Evolutionary conservation across 2,329 filamentous ascomycete genomes (phyloP).

Genomic region (Metarhizium sp.): DNA sequence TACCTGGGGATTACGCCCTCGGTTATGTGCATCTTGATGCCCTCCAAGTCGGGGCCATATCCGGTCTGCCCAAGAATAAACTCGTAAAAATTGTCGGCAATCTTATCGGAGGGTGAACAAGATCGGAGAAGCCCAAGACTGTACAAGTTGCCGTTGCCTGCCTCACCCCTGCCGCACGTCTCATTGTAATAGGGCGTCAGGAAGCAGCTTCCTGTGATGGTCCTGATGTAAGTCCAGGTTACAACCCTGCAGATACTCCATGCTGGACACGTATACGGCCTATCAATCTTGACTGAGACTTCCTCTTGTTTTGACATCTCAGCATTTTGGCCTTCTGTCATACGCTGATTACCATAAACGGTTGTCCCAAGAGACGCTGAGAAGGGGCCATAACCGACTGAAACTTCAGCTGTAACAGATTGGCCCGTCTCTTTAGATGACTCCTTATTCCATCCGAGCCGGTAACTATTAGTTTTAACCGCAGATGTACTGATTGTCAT

Average conservation of each 20-base stretch:
- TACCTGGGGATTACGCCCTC: too few species aligned
- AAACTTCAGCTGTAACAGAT: neutral
- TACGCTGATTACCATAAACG: neutral
- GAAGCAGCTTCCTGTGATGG: neutral
- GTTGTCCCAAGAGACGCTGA: neutral
- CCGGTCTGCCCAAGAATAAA: too few species aligned
- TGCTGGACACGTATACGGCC: neutral
- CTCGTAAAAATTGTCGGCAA: too few species aligned
- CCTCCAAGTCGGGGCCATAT: too few species aligned
- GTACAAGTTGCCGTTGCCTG: too few species aligned
- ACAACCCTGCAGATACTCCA: neutral
- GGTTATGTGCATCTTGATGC: too few species aligned
- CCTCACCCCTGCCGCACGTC: neutral
- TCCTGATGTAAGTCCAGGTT: neutral
- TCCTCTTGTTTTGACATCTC: neutral
- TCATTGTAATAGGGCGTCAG: neutral
- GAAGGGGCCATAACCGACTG: neutral
- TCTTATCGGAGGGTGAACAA: too few species aligned
- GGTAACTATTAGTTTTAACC: neutral
- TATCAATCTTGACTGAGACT: neutral
- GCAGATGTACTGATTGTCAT: neutral
- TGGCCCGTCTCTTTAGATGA: neutral
- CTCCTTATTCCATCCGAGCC: neutral
- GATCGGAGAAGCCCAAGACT: too few species aligned
- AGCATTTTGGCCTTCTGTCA: neutral